Percentiles rank a stretch among this genome's conserved stretches.
These are phyloP conservation scores for Rhinocladiella mackenziei DNA, from an alignment of 2,329 filamentous ascomycete species.

Conservation along the genomic window DNA sequence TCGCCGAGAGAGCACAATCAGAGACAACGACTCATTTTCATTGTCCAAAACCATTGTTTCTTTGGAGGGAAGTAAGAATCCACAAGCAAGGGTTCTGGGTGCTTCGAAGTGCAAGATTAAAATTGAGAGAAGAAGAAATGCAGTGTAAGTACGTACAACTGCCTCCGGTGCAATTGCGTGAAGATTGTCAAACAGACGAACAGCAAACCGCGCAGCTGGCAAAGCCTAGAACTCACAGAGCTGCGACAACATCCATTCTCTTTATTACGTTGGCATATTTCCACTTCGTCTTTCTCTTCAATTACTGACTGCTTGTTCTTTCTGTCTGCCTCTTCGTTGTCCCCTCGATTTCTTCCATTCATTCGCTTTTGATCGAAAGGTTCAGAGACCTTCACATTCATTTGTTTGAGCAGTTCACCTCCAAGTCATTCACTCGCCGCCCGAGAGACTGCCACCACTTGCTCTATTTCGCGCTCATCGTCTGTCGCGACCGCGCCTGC, in stretches of 20 bases:
- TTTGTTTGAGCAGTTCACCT: too few species aligned
- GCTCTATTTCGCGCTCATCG: too few species aligned
- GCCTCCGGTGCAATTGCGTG: slow-evolving; percentile 1
- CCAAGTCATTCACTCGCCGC: too few species aligned
- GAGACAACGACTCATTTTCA: slow-evolving; percentile 11
- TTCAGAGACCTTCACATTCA: not conserved
- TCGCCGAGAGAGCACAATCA: slow-evolving; percentile 4
- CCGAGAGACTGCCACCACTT: too few species aligned
- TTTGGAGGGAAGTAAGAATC: not conserved
- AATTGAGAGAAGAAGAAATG: slow-evolving; percentile 7
- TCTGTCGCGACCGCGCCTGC: not conserved
- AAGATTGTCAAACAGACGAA: too few species aligned
- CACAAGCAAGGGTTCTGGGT: not conserved
- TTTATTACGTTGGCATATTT: too few species aligned
- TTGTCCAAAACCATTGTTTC: slow-evolving; percentile 6
- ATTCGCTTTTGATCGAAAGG: not conserved
- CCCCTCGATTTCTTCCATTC: not conserved
- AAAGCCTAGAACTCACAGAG: too few species aligned
- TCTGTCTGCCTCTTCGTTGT: not conserved
- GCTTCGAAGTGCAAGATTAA: slow-evolving; percentile 1
- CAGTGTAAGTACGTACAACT: slow-evolving; percentile 7
- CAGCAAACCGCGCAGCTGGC: too few species aligned
- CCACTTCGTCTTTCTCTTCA: not conserved
- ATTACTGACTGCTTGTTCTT: not conserved
- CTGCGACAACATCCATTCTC: too few species aligned